Conservation (phyloP, 805 yeast genomes). For the Martiniozyma abietophila region DNA sequence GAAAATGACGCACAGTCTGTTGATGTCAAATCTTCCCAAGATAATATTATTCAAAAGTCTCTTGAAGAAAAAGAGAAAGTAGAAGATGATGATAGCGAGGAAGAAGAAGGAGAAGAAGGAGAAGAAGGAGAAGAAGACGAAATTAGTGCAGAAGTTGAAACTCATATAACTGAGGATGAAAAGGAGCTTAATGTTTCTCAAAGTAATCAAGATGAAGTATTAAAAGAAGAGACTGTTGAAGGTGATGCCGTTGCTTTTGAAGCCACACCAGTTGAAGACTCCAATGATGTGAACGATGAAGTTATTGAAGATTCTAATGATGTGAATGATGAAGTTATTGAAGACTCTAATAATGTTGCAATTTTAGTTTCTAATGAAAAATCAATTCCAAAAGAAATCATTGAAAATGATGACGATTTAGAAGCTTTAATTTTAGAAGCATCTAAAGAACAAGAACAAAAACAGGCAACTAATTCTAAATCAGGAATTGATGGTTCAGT, state of each 20-base stretch:
- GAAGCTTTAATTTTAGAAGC: slow-evolving; percentile 5
- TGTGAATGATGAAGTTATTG: slow-evolving; percentile 4
- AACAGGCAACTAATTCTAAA: slow-evolving; percentile 1
- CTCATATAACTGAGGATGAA: slow-evolving; percentile 1
- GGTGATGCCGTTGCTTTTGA: slow-evolving; percentile 8
- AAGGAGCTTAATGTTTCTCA: neutral
- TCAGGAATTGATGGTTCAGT: slow-evolving; percentile 17
- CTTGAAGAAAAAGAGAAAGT: neutral
- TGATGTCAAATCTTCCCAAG: neutral
- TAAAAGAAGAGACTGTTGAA: neutral
- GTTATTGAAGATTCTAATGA: slow-evolving; percentile 5
- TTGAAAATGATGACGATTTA: slow-evolving; percentile 1
- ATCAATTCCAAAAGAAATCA: slow-evolving; percentile 5
- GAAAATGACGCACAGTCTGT: neutral
- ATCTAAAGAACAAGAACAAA: slow-evolving; percentile 5
- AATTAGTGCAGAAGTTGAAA: slow-evolving; percentile 3
- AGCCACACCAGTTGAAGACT: slow-evolving; percentile 4
- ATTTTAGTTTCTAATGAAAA: slow-evolving; percentile 19
- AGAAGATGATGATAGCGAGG: neutral
- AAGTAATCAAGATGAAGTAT: slow-evolving; percentile 4
- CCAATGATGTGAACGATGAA: slow-evolving; percentile 7
- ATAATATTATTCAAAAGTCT: neutral
- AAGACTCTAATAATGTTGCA: slow-evolving; percentile 9
- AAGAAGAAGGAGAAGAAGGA: slow-evolving; percentile 3
- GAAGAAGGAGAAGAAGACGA: neutral